Base-by-base conservation (phyloP, 345 rosid species). In the Luvunga scandens region DNA sequence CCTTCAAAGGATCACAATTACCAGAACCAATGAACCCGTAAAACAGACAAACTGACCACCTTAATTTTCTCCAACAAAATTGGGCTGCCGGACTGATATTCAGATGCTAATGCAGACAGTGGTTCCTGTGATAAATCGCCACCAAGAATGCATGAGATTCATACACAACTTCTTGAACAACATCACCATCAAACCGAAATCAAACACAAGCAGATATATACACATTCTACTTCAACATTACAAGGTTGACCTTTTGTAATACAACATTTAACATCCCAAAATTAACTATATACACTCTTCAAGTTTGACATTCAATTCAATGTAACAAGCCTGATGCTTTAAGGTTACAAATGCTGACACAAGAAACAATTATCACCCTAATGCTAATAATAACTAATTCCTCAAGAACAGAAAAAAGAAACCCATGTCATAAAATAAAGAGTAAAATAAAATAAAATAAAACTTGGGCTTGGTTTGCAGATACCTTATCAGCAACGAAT, bases 1-100 rank as follows among this genome's bases (percentile, higher is more conserved):
- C 4, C 66, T 33, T 36, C 39, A 31, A 72, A 39, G 4, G 34
- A 27, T 21, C 56, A 63, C 1, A 56, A 53, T 24, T n/a, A 67
- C n/a, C 45, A 28, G 7, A 63, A 71, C 63, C 30, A 79, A 72
- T 10, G 57, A 67, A 66, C 24, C 77, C 69, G 9, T 21, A 69
- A 30, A 2, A 42, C 38, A 27, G 30, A 72, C 9, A 45, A 31
- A 60, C 6, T 3, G 65, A 39, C 13, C 60, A 94, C 99, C 99
- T 92, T 94, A 9, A 96, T 96, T 86, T 96, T 96, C 89, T 94
- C 93, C 57, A 92, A 86, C 86, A 96, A 85, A 71, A 96, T 94
- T 71, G 93, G 91, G 79, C 97, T 96, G 66, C 98, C 98, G 22
- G 93, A 87, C 83, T 92, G 86, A 73, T 94, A 94, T 68, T 96